Conservation (phyloP, 148 eudicot genomes). For the Vaccinium corymbosum region DNA sequence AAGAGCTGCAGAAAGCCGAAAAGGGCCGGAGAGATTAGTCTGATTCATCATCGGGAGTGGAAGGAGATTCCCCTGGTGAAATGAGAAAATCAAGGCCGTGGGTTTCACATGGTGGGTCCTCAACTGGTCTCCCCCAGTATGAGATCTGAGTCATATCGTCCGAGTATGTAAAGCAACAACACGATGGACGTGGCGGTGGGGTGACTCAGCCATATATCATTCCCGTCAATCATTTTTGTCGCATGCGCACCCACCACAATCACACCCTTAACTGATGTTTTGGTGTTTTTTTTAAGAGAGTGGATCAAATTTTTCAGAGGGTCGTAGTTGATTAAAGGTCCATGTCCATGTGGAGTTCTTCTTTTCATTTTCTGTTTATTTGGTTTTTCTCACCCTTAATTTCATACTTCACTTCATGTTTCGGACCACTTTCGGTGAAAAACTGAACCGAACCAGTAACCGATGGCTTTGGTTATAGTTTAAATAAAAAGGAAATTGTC, state of each 20-base stretch:
- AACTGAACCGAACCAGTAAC: no score
- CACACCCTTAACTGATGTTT: background rate
- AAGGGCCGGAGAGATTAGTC: no score
- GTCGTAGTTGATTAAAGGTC: background rate
- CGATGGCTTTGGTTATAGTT: no score
- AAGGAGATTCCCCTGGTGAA: background rate
- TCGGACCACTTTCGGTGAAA: no score
- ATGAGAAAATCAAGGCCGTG: constrained; percentile 2
- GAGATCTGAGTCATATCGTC: constrained; percentile 13
- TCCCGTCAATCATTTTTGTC: background rate
- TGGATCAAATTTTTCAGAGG: background rate
- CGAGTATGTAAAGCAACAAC: background rate
- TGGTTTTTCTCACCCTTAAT: no score
- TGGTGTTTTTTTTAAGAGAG: background rate
- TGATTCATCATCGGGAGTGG: no score
- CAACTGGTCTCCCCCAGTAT: background rate
- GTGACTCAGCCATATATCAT: background rate
- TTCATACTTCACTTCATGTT: no score
- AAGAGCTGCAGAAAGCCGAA: no score
- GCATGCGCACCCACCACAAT: background rate
- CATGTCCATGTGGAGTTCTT: background rate
- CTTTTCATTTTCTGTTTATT: background rate
- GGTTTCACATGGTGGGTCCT: constrained; percentile 19
- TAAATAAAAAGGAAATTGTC: no score
- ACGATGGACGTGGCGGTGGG: background rate